Base-by-base conservation (phyloP, 2,329 filamentous ascomycete genomes). In the Scopulariopsis brevicaulis region DNA sequence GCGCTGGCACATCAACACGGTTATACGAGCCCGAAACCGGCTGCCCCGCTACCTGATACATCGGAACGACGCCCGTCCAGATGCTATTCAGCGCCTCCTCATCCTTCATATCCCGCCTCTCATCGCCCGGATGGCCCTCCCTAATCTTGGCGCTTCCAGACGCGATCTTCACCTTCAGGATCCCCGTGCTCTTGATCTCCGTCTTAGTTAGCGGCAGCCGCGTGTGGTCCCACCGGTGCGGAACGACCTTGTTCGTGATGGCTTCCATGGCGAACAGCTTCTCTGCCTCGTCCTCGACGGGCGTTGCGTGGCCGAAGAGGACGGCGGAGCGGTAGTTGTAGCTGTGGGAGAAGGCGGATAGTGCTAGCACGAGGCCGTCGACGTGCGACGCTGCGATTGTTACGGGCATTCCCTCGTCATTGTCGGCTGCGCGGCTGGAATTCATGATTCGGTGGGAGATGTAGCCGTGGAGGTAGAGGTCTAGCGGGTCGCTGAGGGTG, bases 261-360 rank as follows among this genome's bases (percentile, higher is more conserved):
- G 88, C 74, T 64, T 85, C 73, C 83, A 96, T 87, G 8, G 89
- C 90, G 73, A 82, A 94, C 5, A 89, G 68, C 67, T 89, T 89
- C 74, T 96, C 90, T 2, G 78, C 80, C 0, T 72, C 69, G 60
- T 87, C 82, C 1, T 82, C 80, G 7, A 96, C 87, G 1, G 86
- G 70, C 10, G 71, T 76, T 0, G 86, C 90, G 67, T 85, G 81
- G 1, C 90, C 91, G 66, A 93, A 90, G 14, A 94, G 76, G 10
- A 90, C 75, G 12, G 87, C 88, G 46, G 85, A 90, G 61, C 89
- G 88, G 74, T 94, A 96, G 75, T 95, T 93, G 76, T 90, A 92
- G 73, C 82, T 89, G 75, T 95, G 89, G 60, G 81, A 82, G 74
- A 89, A 88, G 14, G 90, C 87, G 0, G 90, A 90, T 15, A 95